phyloP scores from a whole-genome alignment of 371 early-diverging fungal genomes.

The Rhizomucor pusillus region DNA sequence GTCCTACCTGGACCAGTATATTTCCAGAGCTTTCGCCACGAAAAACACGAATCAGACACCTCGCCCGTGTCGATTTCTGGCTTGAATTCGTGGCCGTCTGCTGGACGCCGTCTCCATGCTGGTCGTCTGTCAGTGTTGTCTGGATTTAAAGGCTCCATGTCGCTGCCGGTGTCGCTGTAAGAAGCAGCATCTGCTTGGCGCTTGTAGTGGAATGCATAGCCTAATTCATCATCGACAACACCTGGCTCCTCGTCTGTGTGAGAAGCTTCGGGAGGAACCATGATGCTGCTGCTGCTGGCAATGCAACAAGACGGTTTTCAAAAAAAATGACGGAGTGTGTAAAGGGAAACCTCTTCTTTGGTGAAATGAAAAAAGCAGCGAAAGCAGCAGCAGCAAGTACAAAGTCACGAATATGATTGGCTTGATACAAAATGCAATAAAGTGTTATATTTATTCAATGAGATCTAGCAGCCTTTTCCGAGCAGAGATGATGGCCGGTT shows the following conservation, averaged over 20 bases:
- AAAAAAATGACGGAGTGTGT: too few species aligned
- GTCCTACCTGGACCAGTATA: conserved; percentile 53
- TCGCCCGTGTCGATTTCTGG: conserved; percentile 32
- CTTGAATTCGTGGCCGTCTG: conserved; percentile 10
- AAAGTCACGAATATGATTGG: not conserved
- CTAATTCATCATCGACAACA: conserved; percentile 9
- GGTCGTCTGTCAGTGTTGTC: conserved; percentile 2
- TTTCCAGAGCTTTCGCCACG: conserved; percentile 41
- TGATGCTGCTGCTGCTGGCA: conserved; percentile 1
- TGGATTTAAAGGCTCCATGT: not conserved
- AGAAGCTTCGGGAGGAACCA: conserved; percentile 14
- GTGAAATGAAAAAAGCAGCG: not conserved
- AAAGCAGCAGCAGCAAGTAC: not conserved
- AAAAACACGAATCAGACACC: conserved; percentile 28
- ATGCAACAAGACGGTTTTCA: too few species aligned
- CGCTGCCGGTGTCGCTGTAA: not conserved
- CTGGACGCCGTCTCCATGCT: not conserved
- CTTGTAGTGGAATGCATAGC: conserved; percentile 2
- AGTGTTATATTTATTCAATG: not conserved
- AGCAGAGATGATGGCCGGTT: conserved; percentile 17
- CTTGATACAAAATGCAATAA: not conserved
- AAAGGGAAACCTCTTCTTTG: not conserved
- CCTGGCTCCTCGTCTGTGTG: conserved; percentile 4
- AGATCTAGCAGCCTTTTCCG: conserved; percentile 3
- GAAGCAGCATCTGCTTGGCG: not conserved